Percentiles rank a stretch among this genome's conserved stretches.
phyloP scores from a whole-genome alignment of 2,329 filamentous ascomycete genomes.

The Neurospora sp. region DNA sequence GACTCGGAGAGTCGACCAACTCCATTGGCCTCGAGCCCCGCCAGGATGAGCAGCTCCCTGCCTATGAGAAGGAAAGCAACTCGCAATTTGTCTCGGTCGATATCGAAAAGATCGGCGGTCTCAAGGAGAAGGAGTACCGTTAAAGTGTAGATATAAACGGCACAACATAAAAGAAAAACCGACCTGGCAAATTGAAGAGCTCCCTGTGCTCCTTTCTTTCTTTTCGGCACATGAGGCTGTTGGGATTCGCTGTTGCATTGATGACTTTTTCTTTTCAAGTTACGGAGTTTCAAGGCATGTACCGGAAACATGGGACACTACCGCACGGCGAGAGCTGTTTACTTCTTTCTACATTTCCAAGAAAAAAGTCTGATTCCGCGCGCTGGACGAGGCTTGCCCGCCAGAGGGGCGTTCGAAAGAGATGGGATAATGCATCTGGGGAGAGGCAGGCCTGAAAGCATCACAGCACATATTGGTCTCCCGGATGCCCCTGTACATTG shows the following conservation, averaged over 20 bases:
- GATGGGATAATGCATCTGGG: neutral
- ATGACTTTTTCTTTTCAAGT: neutral
- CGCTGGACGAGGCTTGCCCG: neutral
- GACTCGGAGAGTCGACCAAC: conserved; percentile 68
- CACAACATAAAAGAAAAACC: neutral
- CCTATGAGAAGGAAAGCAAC: conserved; percentile 74
- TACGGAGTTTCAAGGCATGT: conserved; percentile 3
- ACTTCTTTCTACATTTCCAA: conserved; percentile 2
- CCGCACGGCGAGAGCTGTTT: conserved; percentile 3
- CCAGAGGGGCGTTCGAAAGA: neutral
- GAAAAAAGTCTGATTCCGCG: neutral
- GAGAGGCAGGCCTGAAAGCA: neutral
- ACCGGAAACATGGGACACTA: conserved; percentile 1
- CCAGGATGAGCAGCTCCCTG: conserved; percentile 68
- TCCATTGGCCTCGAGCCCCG: conserved; percentile 77
- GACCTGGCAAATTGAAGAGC: neutral
- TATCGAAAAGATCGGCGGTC: conserved; percentile 84
- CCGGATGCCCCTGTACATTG: conserved; percentile 2
- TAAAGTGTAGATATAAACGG: conserved; percentile 4
- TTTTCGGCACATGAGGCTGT: neutral
- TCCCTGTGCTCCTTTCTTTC: neutral
- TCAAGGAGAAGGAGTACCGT: conserved; percentile 71
- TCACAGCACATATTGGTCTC: neutral
- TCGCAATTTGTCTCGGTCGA: conserved; percentile 87
- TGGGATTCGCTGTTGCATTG: neutral